Evolutionary conservation across 148 eudicot genomes (phyloP), one percentile per base, ranked within the genome.

Genomic region (Amaranthus palmeri): DNA sequence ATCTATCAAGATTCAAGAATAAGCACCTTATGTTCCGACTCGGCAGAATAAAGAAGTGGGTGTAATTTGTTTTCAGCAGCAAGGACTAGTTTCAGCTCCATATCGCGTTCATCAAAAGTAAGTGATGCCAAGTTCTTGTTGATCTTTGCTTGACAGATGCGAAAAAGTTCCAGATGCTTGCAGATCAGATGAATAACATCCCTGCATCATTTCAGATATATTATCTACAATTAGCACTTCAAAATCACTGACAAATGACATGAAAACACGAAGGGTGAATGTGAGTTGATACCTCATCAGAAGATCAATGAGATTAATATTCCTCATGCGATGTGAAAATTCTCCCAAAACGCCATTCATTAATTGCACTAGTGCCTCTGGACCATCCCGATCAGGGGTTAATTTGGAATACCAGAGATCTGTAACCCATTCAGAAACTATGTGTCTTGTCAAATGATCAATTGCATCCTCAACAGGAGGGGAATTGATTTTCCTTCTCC

Each of bases 351-450:
- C 97, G 17, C 97, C 89, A 74, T 95, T 83, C 40, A 95, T 88
- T 74, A 95, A 83, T 81, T 82, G 85, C 81, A 87, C 90, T 72
- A 95, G 78, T 77, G 89, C 99, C 77, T 95, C 97, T 51, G 99
- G 99, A 68, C 93, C 93, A 78, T 92, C 92, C 76, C 72, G 88
- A 74, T 95, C 99, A 74, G 96, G 90, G 10, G 99, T 91, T 70
- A 95, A 60, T 76, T 87, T 88, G 58, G 90, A 84, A 72, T 95
- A 95, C 99, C 99, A 95, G 71, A 92, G 90, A 84, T 92, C 97
- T 52, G 97, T 92, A 65, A 95, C 93, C 99, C 97, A 95, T 76
- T 95, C 99, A 64, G 90, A 92, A 72, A 92, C 87, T 70, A 95
- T 72, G 82, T 88, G 99, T 72, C 90, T 82, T 43, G 93, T 85